Evolutionary conservation across 2,329 filamentous ascomycete genomes (phyloP).

Genomic region (Tolypocladium ophioglossoides): DNA sequence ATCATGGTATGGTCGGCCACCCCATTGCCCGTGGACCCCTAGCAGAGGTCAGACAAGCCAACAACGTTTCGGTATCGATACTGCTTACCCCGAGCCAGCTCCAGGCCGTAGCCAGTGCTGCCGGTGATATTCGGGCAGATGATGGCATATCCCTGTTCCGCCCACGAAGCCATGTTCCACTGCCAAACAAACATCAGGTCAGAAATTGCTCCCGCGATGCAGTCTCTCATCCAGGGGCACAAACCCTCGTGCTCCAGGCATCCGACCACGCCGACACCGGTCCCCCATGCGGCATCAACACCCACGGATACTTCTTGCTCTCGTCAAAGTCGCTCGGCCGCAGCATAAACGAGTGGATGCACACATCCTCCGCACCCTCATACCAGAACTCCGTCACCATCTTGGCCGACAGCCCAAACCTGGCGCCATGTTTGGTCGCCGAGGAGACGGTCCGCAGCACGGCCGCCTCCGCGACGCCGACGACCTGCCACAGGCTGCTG

Average conservation of each 20-base stretch:
- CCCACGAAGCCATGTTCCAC: conserved; percentile 45
- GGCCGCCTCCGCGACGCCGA: conserved; percentile 12
- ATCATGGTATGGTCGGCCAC: conserved; percentile 43
- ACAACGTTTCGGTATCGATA: not conserved
- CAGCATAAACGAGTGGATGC: conserved; percentile 28
- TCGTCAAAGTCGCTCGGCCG: conserved; percentile 26
- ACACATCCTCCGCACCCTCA: conserved; percentile 22
- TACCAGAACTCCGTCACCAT: conserved; percentile 31
- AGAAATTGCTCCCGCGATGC: not conserved
- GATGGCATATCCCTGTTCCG: conserved; percentile 50
- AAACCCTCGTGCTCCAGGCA: conserved; percentile 34
- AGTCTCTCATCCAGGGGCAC: conserved; percentile 4
- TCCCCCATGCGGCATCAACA: conserved; percentile 26
- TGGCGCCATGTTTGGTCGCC: conserved; percentile 17
- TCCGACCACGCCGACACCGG: conserved; percentile 40
- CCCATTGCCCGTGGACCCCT: conserved; percentile 42
- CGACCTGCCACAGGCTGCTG: conserved; percentile 24
- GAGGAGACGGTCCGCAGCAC: conserved; percentile 19
- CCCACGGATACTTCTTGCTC: conserved; percentile 24
- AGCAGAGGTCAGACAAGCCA: not conserved
- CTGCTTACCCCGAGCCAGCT: conserved; percentile 19
- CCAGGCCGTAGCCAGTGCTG: conserved; percentile 42
- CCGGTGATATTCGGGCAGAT: conserved; percentile 50
- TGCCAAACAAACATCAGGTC: conserved; percentile 10
- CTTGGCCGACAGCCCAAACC: conserved; percentile 20